A percentile compares a stretch with the other conserved stretches of the same genome.
Conservation (phyloP, 257 asterid species). For the Nyctanthes arbortristis region DNA sequence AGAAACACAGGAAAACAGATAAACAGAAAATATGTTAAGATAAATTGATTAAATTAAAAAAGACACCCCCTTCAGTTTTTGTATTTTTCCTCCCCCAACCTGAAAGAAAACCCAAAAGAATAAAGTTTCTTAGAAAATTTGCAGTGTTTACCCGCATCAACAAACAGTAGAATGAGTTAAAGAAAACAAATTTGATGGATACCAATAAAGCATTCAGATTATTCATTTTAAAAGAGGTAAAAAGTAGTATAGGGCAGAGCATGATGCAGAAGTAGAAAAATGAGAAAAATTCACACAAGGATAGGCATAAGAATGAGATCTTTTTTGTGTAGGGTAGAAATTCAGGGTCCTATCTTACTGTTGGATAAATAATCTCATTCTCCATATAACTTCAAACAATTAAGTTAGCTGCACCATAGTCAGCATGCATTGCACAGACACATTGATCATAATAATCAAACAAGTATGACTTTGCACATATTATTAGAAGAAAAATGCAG, state of each 20-base stretch:
- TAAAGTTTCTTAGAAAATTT: too few relatives aligned
- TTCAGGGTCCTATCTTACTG: neutral
- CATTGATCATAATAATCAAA: neutral
- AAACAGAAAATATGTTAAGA: too few relatives aligned
- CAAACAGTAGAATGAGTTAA: neutral
- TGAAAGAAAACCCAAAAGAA: too few relatives aligned
- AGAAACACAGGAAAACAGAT: too few relatives aligned
- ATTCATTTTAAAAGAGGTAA: neutral
- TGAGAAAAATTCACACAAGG: neutral
- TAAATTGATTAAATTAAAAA: too few relatives aligned
- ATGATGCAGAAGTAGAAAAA: neutral
- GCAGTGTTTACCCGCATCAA: neutral
- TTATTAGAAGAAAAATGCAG: neutral
- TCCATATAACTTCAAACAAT: neutral
- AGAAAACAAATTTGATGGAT: neutral
- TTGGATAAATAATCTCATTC: neutral
- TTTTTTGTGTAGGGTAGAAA: neutral
- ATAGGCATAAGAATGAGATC: too few relatives aligned
- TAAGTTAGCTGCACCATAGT: neutral
- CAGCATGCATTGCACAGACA: slow-evolving; percentile 17
- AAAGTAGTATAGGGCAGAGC: neutral
- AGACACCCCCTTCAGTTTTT: too few relatives aligned
- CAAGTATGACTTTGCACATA: neutral
- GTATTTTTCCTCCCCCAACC: too few relatives aligned
- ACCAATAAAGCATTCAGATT: neutral